Evolutionary conservation across 2,329 filamentous ascomycete species (phyloP).

Genomic region (Polytolypa hystricis): DNA sequence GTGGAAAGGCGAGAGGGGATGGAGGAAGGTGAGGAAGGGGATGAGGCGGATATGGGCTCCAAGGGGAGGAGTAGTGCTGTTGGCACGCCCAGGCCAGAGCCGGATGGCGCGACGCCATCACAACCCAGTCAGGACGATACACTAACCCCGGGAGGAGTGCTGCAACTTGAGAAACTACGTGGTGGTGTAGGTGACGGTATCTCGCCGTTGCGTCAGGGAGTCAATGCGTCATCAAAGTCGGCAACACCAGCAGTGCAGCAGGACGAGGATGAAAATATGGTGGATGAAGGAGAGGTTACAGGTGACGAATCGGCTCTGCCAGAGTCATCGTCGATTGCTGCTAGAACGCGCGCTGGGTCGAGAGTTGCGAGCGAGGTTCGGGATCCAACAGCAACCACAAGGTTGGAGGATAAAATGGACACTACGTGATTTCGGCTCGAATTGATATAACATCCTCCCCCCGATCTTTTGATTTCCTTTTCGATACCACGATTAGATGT

Average conservation of each 20-base stretch:
- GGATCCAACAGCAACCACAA: conserved; percentile 37
- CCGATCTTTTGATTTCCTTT: too few species aligned
- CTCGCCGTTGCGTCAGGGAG: conserved; percentile 29
- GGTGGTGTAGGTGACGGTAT: conserved; percentile 19
- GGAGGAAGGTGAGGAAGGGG: conserved; percentile 50
- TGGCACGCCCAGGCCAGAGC: conserved; percentile 40
- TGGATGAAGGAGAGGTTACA: conserved; percentile 37
- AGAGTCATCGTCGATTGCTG: conserved; percentile 11
- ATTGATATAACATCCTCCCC: too few species aligned
- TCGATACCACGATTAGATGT: too few species aligned
- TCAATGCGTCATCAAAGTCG: conserved; percentile 14
- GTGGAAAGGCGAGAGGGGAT: conserved; percentile 79
- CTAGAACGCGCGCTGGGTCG: conserved; percentile 10
- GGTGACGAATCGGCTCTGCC: conserved; percentile 23
- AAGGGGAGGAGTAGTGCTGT: conserved; percentile 37
- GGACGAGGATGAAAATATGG: conserved; percentile 50
- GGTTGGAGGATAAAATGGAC: conserved; percentile 55
- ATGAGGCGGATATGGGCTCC: conserved; percentile 41
- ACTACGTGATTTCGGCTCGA: conserved; percentile 40
- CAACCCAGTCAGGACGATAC: conserved; percentile 25
- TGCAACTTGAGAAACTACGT: conserved; percentile 24
- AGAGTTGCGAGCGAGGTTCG: conserved; percentile 33
- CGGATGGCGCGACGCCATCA: conserved; percentile 31
- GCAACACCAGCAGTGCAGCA: conserved; percentile 30
- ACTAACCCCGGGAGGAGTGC: conserved; percentile 13